Evolutionary conservation across 83 land plant genomes (phyloP).

Genomic region (Diphasiastrum complanatum): DNA sequence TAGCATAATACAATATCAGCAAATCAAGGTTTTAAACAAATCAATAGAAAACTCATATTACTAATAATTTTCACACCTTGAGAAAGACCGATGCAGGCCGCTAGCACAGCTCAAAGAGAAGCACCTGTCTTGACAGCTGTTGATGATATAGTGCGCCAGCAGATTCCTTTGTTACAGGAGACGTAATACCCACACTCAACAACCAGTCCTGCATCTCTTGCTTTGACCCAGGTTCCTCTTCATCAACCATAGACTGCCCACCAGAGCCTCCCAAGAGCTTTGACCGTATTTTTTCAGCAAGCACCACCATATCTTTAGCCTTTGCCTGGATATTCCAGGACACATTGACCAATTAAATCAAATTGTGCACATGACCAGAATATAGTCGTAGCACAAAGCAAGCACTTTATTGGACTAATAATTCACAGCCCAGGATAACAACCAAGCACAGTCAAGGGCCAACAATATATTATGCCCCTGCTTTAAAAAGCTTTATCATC

Average conservation of each 20-base stretch:
- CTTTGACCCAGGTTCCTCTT: constrained; percentile 65
- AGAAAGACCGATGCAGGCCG: no score
- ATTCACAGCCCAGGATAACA: no score
- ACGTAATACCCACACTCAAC: constrained; percentile 86
- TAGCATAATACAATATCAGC: no score
- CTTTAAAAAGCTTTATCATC: no score
- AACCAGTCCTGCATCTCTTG: constrained; percentile 97
- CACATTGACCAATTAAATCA: neutral
- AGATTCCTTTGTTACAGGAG: constrained; percentile 92
- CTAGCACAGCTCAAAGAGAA: constrained; percentile 13
- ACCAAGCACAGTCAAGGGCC: no score
- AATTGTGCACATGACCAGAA: no score
- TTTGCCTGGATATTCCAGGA: constrained; percentile 45
- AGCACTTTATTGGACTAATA: no score
- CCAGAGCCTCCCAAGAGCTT: constrained; percentile 52
- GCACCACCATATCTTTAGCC: constrained; percentile 92
- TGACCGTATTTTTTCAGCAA: constrained; percentile 85
- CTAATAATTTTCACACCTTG: no score
- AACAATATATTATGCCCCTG: no score
- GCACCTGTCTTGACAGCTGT: constrained; percentile 88
- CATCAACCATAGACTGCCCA: constrained; percentile 48
- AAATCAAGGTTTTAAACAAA: no score
- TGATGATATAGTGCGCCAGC: constrained; percentile 98
- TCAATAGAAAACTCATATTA: no score
- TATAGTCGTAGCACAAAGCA: no score